Evolutionary conservation across 2,329 filamentous ascomycete genomes (phyloP).

Genomic region (Hansfordia pulvinata): DNA sequence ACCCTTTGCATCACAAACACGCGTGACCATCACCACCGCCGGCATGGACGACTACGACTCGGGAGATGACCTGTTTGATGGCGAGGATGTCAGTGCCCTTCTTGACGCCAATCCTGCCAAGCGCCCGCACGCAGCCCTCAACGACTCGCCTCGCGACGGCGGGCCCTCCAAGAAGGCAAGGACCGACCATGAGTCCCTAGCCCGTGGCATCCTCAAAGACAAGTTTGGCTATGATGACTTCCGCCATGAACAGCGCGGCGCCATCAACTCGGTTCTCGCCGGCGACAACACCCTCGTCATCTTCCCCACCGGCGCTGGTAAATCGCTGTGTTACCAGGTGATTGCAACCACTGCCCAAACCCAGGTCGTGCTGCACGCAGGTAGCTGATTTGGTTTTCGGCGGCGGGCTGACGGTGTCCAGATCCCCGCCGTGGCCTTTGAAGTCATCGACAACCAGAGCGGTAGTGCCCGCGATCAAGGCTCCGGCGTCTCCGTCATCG

Average conservation of each 20-base stretch:
- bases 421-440: constrained; percentile 33
- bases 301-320: constrained; percentile 35
- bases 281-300: constrained; percentile 27
- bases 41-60: too few species aligned
- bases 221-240: constrained; percentile 26
- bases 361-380: too few species aligned
- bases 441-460: constrained; percentile 22
- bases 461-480: constrained; percentile 14
- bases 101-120: too few species aligned
- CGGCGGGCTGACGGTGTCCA: constrained; percentile 6
- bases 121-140: too few species aligned
- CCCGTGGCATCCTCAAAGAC: constrained; percentile 17
- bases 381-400: too few species aligned
- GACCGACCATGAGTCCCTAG: constrained; percentile 6
- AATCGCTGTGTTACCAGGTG: constrained; percentile 34
- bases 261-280: constrained; percentile 21
- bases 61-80: too few species aligned
- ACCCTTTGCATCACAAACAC: too few species aligned
- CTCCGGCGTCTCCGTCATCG: constrained; percentile 38
- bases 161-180: too few species aligned
- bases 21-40: too few species aligned
- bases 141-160: too few species aligned
- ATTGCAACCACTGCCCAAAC: too few species aligned
- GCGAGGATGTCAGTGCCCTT: too few species aligned
- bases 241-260: constrained; percentile 28